phyloP scores from a whole-genome alignment of 371 early-diverging fungal genomes.

The Synchytrium microbalum region DNA sequence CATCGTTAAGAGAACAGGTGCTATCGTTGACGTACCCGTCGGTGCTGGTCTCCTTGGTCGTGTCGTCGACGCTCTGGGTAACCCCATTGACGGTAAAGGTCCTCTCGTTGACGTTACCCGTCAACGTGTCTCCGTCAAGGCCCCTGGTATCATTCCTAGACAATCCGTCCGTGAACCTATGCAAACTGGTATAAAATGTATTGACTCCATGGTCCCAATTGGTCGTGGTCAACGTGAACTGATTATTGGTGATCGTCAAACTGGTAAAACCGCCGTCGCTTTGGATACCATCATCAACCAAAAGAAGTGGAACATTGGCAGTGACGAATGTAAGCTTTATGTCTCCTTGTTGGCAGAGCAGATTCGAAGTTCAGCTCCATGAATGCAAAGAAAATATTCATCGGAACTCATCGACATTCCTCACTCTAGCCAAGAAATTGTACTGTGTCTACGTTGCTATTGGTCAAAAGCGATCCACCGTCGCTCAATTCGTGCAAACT shows the following conservation, averaged over 20 bases:
- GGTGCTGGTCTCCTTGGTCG: constrained; percentile 88
- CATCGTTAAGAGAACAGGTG: constrained; percentile 93
- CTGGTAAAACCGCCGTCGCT: constrained; percentile 94
- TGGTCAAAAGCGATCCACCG: constrained; percentile 95
- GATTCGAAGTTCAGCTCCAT: too few species aligned
- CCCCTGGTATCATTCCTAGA: constrained; percentile 95
- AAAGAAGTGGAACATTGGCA: constrained; percentile 86
- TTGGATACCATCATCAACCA: constrained; percentile 94
- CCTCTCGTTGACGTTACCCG: constrained; percentile 71
- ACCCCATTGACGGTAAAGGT: constrained; percentile 96
- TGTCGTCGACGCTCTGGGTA: constrained; percentile 93
- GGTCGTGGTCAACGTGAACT: constrained; percentile 98
- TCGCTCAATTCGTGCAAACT: constrained; percentile 93
- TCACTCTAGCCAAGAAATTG: constrained; percentile 76
- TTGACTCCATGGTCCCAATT: constrained; percentile 96
- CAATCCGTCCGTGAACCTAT: constrained; percentile 95
- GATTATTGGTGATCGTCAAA: constrained; percentile 97
- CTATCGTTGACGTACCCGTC: constrained; percentile 92
- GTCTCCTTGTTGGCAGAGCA: constrained; percentile 1
- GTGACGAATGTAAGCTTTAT: constrained; percentile 51
- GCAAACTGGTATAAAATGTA: constrained; percentile 97
- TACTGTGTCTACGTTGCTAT: constrained; percentile 96
- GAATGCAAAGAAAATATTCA: too few species aligned
- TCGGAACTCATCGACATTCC: too few species aligned
- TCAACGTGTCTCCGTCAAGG: constrained; percentile 91